phyloP scores from a whole-genome alignment of 1,284 basidiomycete species.

The Puccinia polysora region DNA sequence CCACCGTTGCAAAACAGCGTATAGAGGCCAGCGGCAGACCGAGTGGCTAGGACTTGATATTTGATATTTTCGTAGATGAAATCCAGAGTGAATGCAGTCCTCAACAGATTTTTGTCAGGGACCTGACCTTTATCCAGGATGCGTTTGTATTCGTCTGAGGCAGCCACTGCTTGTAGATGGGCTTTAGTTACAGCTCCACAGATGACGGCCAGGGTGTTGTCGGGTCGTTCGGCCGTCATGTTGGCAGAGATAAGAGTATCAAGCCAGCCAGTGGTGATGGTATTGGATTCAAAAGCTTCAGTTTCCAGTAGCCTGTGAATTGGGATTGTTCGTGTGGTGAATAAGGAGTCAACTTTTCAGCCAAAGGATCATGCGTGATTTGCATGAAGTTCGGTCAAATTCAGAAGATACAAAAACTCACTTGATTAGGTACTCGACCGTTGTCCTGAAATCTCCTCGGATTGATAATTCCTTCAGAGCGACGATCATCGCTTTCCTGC shows the following conservation, averaged over 20 bases:
- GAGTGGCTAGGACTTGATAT: slow-evolving; percentile 92
- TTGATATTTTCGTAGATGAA: slow-evolving; percentile 89
- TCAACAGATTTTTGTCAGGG: slow-evolving; percentile 85
- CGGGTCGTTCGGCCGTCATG: slow-evolving; percentile 93
- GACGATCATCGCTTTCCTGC: slow-evolving; percentile 98
- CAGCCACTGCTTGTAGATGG: slow-evolving; percentile 79
- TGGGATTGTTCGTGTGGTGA: too few species aligned
- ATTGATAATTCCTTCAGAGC: slow-evolving; percentile 97
- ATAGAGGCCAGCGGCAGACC: slow-evolving; percentile 81
- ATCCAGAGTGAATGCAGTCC: slow-evolving; percentile 94
- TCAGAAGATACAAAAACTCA: background rate
- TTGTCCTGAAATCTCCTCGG: slow-evolving; percentile 97
- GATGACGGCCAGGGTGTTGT: slow-evolving; percentile 83
- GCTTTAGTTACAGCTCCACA: slow-evolving; percentile 98
- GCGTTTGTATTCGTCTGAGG: slow-evolving; percentile 87
- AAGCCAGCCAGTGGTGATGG: slow-evolving; percentile 97
- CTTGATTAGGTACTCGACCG: slow-evolving; percentile 73
- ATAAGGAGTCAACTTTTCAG: slow-evolving; percentile 9
- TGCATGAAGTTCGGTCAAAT: background rate
- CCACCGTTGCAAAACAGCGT: slow-evolving; percentile 95
- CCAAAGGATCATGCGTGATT: background rate
- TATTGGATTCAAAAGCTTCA: slow-evolving; percentile 93
- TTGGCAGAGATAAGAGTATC: slow-evolving; percentile 92
- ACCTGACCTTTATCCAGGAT: slow-evolving; percentile 98
- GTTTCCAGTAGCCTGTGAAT: slow-evolving; percentile 92